A percentile compares a stretch with the other conserved stretches of the same genome.
Conservation (phyloP, 1,139 yeast species). For the Geotrichum macrosporum region DNA sequence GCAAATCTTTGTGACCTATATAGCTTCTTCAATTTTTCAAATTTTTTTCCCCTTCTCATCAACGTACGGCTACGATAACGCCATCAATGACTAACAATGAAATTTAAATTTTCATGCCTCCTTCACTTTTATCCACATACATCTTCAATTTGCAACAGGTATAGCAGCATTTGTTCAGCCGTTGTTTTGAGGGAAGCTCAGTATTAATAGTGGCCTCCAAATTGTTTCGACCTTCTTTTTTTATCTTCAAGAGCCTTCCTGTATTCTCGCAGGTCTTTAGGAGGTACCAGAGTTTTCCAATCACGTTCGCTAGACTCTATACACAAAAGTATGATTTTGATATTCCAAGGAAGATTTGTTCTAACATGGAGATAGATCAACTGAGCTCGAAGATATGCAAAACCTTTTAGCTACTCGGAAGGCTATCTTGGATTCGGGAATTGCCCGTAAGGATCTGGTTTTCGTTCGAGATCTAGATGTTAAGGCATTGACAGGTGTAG, state of each 20-base stretch:
- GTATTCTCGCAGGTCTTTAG: not conserved
- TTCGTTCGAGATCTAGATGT: slow-evolving; percentile 56
- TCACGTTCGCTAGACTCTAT: not conserved
- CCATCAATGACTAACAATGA: too few species aligned
- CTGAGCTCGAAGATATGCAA: too few species aligned
- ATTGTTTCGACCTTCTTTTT: not conserved
- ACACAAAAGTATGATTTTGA: not conserved
- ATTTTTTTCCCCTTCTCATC: too few species aligned
- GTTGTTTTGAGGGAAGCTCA: not conserved
- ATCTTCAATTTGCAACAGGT: too few species aligned
- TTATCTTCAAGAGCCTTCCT: not conserved
- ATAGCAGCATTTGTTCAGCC: too few species aligned
- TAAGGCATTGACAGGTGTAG: slow-evolving; percentile 65
- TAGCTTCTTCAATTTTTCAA: too few species aligned
- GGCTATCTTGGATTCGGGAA: slow-evolving; percentile 8
- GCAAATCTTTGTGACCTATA: too few species aligned
- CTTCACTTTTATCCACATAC: too few species aligned
- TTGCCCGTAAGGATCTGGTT: slow-evolving; percentile 45
- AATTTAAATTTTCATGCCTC: too few species aligned
- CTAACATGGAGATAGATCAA: not conserved
- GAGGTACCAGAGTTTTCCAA: not conserved
- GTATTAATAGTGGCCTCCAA: not conserved
- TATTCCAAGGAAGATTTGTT: too few species aligned
- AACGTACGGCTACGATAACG: too few species aligned
- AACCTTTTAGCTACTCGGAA: not conserved